These are phyloP conservation scores for Pseudocohnilembus persalinus DNA, from an alignment of 169 alveolate species.

Conservation along the genomic window DNA sequence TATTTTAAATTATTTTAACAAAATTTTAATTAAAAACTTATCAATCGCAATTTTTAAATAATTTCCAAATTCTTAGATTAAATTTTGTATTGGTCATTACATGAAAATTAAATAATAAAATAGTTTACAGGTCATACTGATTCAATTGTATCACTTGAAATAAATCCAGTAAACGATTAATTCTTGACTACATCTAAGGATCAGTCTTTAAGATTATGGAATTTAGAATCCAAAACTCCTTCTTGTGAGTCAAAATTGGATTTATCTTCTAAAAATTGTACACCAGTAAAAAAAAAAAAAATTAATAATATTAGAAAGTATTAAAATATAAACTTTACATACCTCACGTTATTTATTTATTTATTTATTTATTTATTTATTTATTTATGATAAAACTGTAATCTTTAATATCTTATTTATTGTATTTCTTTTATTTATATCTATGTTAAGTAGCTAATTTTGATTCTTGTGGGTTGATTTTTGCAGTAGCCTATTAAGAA, in stretches of 20 bases:
- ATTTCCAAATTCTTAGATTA: conserved; percentile 21
- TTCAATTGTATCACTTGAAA: conserved; percentile 53
- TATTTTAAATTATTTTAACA: too few species aligned
- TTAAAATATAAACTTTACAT: too few species aligned
- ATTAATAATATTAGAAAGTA: too few species aligned
- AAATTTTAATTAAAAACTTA: too few species aligned
- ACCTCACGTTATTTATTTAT: too few species aligned
- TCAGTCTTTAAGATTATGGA: conserved; percentile 72
- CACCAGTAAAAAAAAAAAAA: background rate
- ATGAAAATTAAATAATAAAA: conserved; percentile 68
- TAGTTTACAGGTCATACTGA: conserved; percentile 72
- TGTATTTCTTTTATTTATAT: too few species aligned
- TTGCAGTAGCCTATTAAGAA: conserved; percentile 17
- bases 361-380: too few species aligned
- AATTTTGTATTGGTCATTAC: conserved; percentile 81
- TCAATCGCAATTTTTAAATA: too few species aligned
- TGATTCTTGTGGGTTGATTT: conserved; percentile 13
- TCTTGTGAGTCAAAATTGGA: conserved; percentile 7
- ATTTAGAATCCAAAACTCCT: conserved; percentile 37
- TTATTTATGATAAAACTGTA: too few species aligned
- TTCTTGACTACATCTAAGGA: conserved; percentile 70
- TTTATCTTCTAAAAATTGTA: conserved; percentile 22
- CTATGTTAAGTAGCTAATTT: background rate
- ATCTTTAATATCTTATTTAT: too few species aligned
- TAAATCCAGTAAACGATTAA: conserved; percentile 63